These are phyloP conservation scores for Sugiyamaella grinbergsii DNA, from an alignment of 1,139 yeast species.

Conservation along the genomic window DNA sequence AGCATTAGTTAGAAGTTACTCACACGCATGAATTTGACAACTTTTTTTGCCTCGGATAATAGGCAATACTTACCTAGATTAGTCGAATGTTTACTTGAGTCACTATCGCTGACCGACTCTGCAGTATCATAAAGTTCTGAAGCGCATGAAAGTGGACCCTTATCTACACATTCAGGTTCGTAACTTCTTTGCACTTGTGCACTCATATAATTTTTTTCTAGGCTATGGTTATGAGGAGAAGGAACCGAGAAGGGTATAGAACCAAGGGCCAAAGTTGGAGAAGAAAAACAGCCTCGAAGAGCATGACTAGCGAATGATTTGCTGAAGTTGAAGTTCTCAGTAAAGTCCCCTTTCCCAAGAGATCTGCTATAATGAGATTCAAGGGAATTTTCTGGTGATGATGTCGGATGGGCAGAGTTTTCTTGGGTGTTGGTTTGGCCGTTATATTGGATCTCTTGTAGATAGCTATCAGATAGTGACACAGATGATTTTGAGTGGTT, in stretches of 20 bases:
- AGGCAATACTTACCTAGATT: conserved; percentile 13
- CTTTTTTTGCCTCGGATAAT: too few relatives aligned
- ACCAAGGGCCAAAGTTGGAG: conserved; percentile 4
- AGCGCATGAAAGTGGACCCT: conserved; percentile 3
- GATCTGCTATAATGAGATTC: background rate
- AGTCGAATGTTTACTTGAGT: background rate
- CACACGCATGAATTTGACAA: conserved; percentile 10
- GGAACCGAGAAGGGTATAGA: conserved; percentile 10
- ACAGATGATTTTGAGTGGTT: background rate
- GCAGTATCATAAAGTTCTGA: background rate
- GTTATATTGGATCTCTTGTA: too few relatives aligned
- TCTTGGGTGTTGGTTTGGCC: background rate
- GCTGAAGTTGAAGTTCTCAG: background rate
- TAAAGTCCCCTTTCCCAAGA: background rate
- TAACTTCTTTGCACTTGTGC: conserved; percentile 1
- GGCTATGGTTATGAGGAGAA: background rate
- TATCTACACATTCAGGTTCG: background rate
- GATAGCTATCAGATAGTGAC: too few relatives aligned
- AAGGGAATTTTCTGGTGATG: background rate
- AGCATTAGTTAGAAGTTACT: conserved; percentile 12
- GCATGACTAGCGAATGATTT: background rate
- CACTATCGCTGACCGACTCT: background rate
- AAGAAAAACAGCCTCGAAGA: conserved; percentile 5
- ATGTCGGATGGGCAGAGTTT: background rate
- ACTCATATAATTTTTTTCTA: conserved; percentile 6